Evolutionary conservation across 768 basidiomycete species (phyloP), one percentile per base, ranked within the genome.

Genomic region (Kwoniella newhampshirensis): DNA sequence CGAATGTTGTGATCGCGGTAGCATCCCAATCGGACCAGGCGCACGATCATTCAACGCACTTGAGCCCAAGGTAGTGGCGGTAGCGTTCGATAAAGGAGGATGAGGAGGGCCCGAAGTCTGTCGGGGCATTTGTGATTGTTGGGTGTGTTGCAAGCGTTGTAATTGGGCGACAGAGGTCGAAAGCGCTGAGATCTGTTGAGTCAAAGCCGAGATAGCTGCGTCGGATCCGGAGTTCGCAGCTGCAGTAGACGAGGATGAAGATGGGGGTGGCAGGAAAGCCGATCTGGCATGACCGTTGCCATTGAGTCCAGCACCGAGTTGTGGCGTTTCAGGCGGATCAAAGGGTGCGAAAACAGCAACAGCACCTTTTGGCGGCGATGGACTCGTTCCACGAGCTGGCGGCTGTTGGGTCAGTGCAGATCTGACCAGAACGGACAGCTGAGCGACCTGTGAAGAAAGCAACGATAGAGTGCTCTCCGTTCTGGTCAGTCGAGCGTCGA

Each of bases 91-190:
- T n/a, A n/a, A 13, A 1, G 51, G 30, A 5, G 56, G 45, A 6
- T 48, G 56, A 4, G 48, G 21, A 2, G 28, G 21, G 5, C 26
- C 40, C 21, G 56, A 58, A 13, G 25, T 9, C 41, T 51, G 49
- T 36, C 56, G 41, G 37, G 44, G 32, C n/a, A 30, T 39, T 18
- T 49, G 25, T 50, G 43, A 62, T 25, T 26, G 40, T 28, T 67
- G 66, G 2, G 64, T 56, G 48, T 67, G 65, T 36, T 75, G 75
- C 35, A 76, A 54, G n/a, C 70, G 50, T 42, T 76, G 75, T n/a
- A 76, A 49, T 52, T 76, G 75, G n/a, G 73, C 70, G 2, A 76
- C 73, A 20, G 62, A 65, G 17, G 75, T 63, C 11, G 71, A 73
- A 1, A 76, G 54, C 1, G 73, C 73, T 1, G 73, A 54, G 30